Evolutionary conservation across 2,329 filamentous ascomycete genomes (phyloP), one percentile per base, ranked within the genome.

Genomic region (Sarocladium strictum): DNA sequence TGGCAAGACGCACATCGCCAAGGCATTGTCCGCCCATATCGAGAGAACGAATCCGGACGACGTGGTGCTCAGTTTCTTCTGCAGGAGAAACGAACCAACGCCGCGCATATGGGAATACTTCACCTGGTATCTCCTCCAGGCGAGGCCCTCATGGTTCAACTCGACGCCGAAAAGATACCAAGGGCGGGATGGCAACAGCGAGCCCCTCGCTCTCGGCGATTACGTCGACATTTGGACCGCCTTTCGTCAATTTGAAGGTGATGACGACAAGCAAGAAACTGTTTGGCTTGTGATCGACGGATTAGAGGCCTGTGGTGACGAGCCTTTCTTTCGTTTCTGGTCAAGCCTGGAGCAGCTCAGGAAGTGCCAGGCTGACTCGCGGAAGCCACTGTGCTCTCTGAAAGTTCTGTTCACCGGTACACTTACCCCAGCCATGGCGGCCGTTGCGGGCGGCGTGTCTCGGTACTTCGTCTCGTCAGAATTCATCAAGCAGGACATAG

Each of bases 281-380:
- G 57, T 63, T 23, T 64, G 56, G 15, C 40, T 64, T 14, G 55
- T 64, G 11, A 49, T 63, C 14, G 62, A 64, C 47, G 62, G 62
- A 2, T 33, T 63, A 11, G 56, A 63, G 2, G 55, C 61, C n/a
- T 58, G 57, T 15, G 58, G 57, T 14, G 23, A 32, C 1, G 23
- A 29, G 3, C 3, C 15, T 5, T 54, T 54, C 40, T n/a, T 51
- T n/a, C 17, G 15, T 5, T 51, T 51, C 27, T 51, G 47, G 47
- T 6, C 21, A 4, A 35, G 27, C 27, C 47, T 51, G 12, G 27
- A 51, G 23, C 47, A 51, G 27, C 14, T 51, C 7, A 17, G 47
- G 27, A 51, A 51, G 19, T 29, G 47, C n/a, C 47, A 32, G 27
- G 12, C n/a, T n/a, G 47, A 51, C 15, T 21, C 47, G 4, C 7